Base-by-base conservation (phyloP, 2,329 filamentous ascomycete species). In the Escovopsis weberi region DNA sequence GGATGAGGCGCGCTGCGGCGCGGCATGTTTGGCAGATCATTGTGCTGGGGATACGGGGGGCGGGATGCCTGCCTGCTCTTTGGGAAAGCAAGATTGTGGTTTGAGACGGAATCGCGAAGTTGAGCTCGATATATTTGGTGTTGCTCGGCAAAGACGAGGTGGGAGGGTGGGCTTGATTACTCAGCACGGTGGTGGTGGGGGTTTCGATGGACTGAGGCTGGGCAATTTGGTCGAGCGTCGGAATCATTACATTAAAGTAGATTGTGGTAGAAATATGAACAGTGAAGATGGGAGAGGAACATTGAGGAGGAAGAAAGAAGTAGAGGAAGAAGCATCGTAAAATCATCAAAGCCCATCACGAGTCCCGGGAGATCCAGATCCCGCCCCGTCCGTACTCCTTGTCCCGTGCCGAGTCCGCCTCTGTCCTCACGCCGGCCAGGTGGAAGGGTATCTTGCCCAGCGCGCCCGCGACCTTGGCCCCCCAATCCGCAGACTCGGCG, bases 381-480 rank as follows among this genome's bases (percentile, higher is more conserved):
- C 71, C 71, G 0, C 71, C 71, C 19, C 58, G 66, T 2, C 70
- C 70, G 43, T 66, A 63, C 2, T 59, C 59, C 38, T 62, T 62
- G 48, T 81, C 75, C 48, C 65, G 65, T 53, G 67, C 53, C 26
- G 62, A 58, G 8, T 61, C 65, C 2, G 62, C 58, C 11, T 67
- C 60, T 8, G 68, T 74, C 41, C 79, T 65, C 37, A 83, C 65
- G 0, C 78, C 79, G 3, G 70, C 63, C 51, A 63, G 63, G 53
- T 81, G 75, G 38, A 79, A 50, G 2, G 78, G 78, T 4, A 81
- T 62, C 42, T 65, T 64, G 46, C 80, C 76, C 6, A 80, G 63
- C 34, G 6, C 23, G 23, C 23, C 23, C 4, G 23, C 23, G 23
- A 23, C 23, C 23, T 23, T 23, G 6, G 4, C 23, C 23, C 23